A percentile compares a stretch with the other conserved stretches of the same genome.
phyloP scores from a whole-genome alignment of 1,284 basidiomycete species.

The Pulchroboletus neoregius region DNA sequence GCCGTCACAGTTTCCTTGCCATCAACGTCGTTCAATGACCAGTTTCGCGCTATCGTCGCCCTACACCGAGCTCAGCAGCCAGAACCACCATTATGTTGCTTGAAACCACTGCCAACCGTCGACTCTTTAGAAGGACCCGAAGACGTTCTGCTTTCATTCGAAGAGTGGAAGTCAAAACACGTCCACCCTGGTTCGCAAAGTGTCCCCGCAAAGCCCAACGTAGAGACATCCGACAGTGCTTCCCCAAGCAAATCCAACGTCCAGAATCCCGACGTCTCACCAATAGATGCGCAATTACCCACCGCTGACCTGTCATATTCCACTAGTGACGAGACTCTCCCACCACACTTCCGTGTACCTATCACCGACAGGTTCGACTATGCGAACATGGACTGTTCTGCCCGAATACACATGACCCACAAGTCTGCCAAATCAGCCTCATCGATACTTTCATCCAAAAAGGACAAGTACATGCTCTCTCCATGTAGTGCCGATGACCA shows the following conservation, averaged over 20 bases:
- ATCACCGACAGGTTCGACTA: conserved; percentile 88
- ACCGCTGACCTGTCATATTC: conserved; percentile 12
- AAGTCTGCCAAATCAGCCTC: conserved; percentile 80
- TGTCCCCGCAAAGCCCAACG: conserved; percentile 28
- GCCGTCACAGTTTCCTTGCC: conserved; percentile 32
- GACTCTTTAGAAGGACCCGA: conserved; percentile 51
- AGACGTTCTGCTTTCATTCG: conserved; percentile 74
- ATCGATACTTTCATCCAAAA: conserved; percentile 84
- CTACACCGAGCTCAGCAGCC: conserved; percentile 40
- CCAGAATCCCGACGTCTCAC: conserved; percentile 8
- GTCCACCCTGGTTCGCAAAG: conserved; percentile 19
- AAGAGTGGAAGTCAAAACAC: conserved; percentile 85
- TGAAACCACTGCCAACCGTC: conserved; percentile 49
- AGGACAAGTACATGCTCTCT: conserved; percentile 96
- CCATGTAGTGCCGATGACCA: conserved; percentile 71
- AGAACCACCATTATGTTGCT: conserved; percentile 61
- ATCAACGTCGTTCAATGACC: conserved; percentile 53
- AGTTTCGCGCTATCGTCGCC: conserved; percentile 52
- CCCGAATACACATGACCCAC: conserved; percentile 84
- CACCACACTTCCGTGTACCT: conserved; percentile 65
- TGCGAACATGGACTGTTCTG: conserved; percentile 89
- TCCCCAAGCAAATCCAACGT: conserved; percentile 10
- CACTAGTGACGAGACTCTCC: conserved; percentile 27
- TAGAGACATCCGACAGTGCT: conserved; percentile 32
- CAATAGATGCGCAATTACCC: conserved; percentile 2